Evolutionary conservation across 1,284 basidiomycete species (phyloP), one percentile per base, ranked within the genome.

Genomic region (Ceratobasidium theobromae): DNA sequence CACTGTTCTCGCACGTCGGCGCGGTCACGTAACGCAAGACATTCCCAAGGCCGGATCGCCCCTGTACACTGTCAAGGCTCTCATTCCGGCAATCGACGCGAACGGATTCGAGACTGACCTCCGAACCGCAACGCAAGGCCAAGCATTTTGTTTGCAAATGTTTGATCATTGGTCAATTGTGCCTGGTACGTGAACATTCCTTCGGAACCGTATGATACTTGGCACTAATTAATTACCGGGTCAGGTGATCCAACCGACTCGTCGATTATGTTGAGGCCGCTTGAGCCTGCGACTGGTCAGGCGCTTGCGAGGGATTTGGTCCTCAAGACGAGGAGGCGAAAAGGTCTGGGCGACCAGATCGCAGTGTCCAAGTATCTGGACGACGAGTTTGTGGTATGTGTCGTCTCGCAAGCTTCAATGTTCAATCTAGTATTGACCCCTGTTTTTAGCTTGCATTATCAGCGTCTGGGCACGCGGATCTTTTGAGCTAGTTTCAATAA

Each of bases 101-200:
- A 98, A 98, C 74, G 97, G 97, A 0, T 99, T 99, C 77, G 97
- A 99, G 80, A 98, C 95, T 4, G 97, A 99, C 79, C 78, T 99
- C 74, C 81, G 97, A 72, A 98, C 95, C 41, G 93, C 95, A 54
- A 99, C 97, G 25, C 91, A 97, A 76, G 97, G 97, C 23, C 95
- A 98, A 77, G 97, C 97, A 14, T 98, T 99, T 80, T 95, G 92
- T 72, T 80, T 96, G 71, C 95, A 98, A 77, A 85, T 90, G 67
- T 99, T 99, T 77, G 94, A 97, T 76, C 97, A 99, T 75, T 99
- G 97, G 96, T 90, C 91, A 43, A 93, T 98, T 73, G 96, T 98
- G 14, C 96, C 96, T 69, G 96, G 95, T 86, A 72, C 67, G 80
- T 75, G 12, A 46, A 14, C 52, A 12, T 21, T 1, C 18, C n/a